Evolutionary conservation across 805 yeast species (phyloP), one percentile per base, ranked within the genome.

Genomic region (Phaffomyces antillensis): DNA sequence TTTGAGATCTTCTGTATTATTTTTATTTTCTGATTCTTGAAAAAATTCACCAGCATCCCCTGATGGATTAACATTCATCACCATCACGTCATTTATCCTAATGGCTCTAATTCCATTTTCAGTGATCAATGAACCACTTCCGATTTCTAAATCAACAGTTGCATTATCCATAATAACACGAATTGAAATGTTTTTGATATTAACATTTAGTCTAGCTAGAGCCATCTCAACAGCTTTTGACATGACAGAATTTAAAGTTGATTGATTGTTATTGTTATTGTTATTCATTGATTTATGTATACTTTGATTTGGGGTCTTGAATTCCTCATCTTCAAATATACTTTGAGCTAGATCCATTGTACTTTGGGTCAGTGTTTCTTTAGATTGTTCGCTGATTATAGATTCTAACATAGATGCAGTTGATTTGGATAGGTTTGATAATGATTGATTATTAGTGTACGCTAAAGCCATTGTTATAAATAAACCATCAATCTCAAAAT

Each of bases 281-380:
- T 54, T 52, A n/a, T 40, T 47, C 15, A 28, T 28, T 28, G 30
- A 28, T 28, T 40, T 43, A 43, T 63, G 56, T 40, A 61, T 23
- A 31, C 46, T 50, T 24, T 54, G 49, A 11, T 31, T 34, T 5
- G 45, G 44, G 2, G 50, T 35, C 7, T 46, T 42, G 23, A 45
- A 40, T 2, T 51, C 58, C 7, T 49, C 56, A 17, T 55, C 59
- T 18, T 66, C 65, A 37, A 70, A 58, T 37, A 71, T 58, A 12
- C 74, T 68, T 50, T 73, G 75, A 3, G 93, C 88, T 44, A 88
- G 68, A 53, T 83, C 87, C 20, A 82, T 81, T 0, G 91, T 81
- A 46, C 93, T 83, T 54, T 80, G 83, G 0, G 86, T 80, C 45
- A 86, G 61, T 45, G 81, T 77, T 45, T 77, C 77, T 46, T 66